phyloP scores from a whole-genome alignment of 371 early-diverging fungal genomes.

The Mucor plumbeus region DNA sequence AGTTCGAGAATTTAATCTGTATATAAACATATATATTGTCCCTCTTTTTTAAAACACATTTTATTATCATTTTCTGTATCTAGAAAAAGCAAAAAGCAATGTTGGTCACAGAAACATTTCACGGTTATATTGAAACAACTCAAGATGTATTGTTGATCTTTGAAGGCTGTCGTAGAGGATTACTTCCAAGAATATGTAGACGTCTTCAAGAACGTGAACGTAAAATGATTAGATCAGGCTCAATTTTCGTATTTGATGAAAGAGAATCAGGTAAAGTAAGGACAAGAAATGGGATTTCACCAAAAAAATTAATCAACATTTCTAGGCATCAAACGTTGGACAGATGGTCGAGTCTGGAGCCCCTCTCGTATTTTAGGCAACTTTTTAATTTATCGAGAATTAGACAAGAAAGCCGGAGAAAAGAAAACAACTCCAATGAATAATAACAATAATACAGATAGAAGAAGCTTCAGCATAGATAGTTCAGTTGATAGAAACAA shows the following conservation, averaged over 20 bases:
- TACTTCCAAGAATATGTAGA: slow-evolving; percentile 62
- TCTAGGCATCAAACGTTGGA: slow-evolving; percentile 77
- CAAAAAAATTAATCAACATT: neutral
- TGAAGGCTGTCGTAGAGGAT: slow-evolving; percentile 70
- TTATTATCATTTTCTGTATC: neutral
- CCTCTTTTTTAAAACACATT: neutral
- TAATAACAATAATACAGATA: neutral
- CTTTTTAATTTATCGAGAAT: slow-evolving; percentile 67
- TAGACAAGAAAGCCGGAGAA: slow-evolving; percentile 49
- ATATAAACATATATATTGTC: neutral
- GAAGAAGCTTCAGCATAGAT: slow-evolving; percentile 38
- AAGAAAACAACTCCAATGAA: slow-evolving; percentile 18
- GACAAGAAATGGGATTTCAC: neutral
- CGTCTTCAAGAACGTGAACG: slow-evolving; percentile 69
- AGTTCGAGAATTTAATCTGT: neutral
- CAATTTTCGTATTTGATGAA: slow-evolving; percentile 76
- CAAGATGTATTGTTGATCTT: slow-evolving; percentile 72
- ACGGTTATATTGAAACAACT: slow-evolving; percentile 61
- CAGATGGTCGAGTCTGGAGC: slow-evolving; percentile 74
- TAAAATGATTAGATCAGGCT: slow-evolving; percentile 62
- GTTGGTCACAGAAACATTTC: slow-evolving; percentile 54
- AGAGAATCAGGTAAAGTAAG: slow-evolving; percentile 56
- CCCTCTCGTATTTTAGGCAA: slow-evolving; percentile 72
- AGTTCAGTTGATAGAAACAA: slow-evolving; percentile 42
- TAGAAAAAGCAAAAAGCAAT: slow-evolving; percentile 17